phyloP scores from a whole-genome alignment of 1,139 yeast genomes.

The Zygosaccharomyces sapae region DNA sequence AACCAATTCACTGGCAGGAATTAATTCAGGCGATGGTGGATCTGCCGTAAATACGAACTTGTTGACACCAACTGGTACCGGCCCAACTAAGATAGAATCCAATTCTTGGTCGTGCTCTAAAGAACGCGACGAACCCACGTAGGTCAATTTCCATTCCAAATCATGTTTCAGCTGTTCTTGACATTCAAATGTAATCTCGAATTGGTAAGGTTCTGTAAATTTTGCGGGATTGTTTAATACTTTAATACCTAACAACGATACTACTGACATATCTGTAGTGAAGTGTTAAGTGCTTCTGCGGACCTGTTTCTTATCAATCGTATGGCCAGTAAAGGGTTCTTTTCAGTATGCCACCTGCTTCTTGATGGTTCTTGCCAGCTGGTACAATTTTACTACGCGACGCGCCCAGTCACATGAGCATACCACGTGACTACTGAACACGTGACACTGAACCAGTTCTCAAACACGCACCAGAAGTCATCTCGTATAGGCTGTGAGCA shows the following conservation, averaged over 20 bases:
- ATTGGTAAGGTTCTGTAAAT: slow-evolving; percentile 89
- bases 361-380: no score
- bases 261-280: slow-evolving; percentile 82
- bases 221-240: slow-evolving; percentile 94
- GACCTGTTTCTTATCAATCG: no score
- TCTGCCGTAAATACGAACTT: slow-evolving; percentile 91
- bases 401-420: no score
- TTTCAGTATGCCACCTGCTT: no score
- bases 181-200: slow-evolving; percentile 96
- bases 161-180: slow-evolving; percentile 89
- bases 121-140: slow-evolving; percentile 92
- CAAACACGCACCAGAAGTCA: no score
- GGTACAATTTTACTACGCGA: no score
- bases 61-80: slow-evolving; percentile 95
- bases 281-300: no score
- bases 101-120: slow-evolving; percentile 94
- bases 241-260: slow-evolving; percentile 84
- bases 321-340: no score
- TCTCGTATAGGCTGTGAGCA: no score
- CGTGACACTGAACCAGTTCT: no score
- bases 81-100: slow-evolving; percentile 93
- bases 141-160: slow-evolving; percentile 94
- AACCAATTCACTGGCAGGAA: slow-evolving; percentile 92
- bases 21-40: slow-evolving; percentile 92
- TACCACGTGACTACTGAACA: no score